A percentile compares a stretch with the other conserved stretches of the same genome.
Conservation (phyloP, 371 early-diverging fungal genomes). For the Syncephalastrum monosporum region DNA sequence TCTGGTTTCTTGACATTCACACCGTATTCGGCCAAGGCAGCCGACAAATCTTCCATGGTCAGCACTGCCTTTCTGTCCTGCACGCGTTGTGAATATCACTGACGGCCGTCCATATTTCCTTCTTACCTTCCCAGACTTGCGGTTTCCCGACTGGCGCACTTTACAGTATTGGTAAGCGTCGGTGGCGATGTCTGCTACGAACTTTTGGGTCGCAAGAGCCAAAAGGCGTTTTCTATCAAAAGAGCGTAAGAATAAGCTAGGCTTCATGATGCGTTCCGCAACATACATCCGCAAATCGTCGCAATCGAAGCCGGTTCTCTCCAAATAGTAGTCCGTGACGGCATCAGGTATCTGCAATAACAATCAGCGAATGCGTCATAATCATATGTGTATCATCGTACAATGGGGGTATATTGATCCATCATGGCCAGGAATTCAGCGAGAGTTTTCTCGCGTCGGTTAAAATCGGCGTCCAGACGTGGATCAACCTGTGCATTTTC, state of each 20-base stretch:
- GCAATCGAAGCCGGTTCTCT: conserved; percentile 92
- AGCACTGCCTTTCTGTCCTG: conserved; percentile 82
- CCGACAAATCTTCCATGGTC: conserved; percentile 91
- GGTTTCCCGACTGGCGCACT: conserved; percentile 73
- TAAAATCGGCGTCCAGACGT: conserved; percentile 37
- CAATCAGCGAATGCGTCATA: background rate
- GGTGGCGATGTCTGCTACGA: conserved; percentile 90
- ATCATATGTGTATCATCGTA: conserved; percentile 25
- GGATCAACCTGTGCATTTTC: background rate
- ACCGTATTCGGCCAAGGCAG: conserved; percentile 91
- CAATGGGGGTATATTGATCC: conserved; percentile 89
- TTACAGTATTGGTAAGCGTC: conserved; percentile 94
- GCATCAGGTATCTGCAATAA: conserved; percentile 90
- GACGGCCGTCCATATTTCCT: background rate
- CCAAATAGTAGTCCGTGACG: conserved; percentile 94
- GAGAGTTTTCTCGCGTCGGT: conserved; percentile 68
- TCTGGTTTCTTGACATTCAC: conserved; percentile 94
- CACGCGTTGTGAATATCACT: background rate
- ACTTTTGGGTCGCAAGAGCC: conserved; percentile 93
- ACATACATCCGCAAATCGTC: conserved; percentile 70
- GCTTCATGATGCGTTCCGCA: background rate
- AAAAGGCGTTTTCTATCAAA: conserved; percentile 76
- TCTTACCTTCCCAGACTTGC: conserved; percentile 38
- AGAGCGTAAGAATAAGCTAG: background rate
- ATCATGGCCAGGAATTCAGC: conserved; percentile 85